These are phyloP conservation scores for Penicillium sp. DNA, from an alignment of 2,329 filamentous ascomycete genomes.

Conservation along the genomic window DNA sequence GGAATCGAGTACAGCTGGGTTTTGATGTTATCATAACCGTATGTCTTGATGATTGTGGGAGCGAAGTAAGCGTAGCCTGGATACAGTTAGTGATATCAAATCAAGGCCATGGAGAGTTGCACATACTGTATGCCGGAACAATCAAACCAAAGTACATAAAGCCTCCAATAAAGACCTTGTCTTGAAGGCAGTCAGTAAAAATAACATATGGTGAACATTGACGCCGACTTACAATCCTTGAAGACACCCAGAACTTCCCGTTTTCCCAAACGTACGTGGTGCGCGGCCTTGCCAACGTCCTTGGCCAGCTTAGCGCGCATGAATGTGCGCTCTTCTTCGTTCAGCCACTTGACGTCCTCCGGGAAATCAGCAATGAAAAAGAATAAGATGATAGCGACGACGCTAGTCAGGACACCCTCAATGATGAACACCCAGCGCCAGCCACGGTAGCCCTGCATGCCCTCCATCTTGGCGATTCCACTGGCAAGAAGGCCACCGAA, in stretches of 20 bases:
- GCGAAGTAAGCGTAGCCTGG: constrained; percentile 71
- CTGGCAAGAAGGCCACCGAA: constrained; percentile 64
- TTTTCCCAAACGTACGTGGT: constrained; percentile 61
- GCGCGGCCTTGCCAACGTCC: constrained; percentile 68
- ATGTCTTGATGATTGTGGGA: constrained; percentile 69
- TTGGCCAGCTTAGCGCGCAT: constrained; percentile 65
- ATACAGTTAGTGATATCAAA: constrained; percentile 9
- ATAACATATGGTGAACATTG: not conserved
- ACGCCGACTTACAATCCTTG: constrained; percentile 58
- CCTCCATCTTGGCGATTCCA: constrained; percentile 61
- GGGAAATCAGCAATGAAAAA: constrained; percentile 75
- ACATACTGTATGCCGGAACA: constrained; percentile 68
- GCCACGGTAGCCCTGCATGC: constrained; percentile 57
- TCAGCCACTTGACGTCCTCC: constrained; percentile 72
- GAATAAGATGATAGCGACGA: constrained; percentile 60
- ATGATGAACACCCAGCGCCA: constrained; percentile 59
- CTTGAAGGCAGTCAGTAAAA: constrained; percentile 26
- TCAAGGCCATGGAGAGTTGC: not conserved
- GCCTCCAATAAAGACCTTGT: constrained; percentile 70
- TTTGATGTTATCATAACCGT: constrained; percentile 59
- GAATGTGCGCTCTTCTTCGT: constrained; percentile 67
- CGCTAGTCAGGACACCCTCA: constrained; percentile 64
- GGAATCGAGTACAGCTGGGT: constrained; percentile 56
- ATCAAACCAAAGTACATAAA: constrained; percentile 82
- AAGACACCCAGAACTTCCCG: constrained; percentile 64